Evolutionary conservation across 441 rosid species (phyloP).

Genomic region (Erodium moschatum): DNA sequence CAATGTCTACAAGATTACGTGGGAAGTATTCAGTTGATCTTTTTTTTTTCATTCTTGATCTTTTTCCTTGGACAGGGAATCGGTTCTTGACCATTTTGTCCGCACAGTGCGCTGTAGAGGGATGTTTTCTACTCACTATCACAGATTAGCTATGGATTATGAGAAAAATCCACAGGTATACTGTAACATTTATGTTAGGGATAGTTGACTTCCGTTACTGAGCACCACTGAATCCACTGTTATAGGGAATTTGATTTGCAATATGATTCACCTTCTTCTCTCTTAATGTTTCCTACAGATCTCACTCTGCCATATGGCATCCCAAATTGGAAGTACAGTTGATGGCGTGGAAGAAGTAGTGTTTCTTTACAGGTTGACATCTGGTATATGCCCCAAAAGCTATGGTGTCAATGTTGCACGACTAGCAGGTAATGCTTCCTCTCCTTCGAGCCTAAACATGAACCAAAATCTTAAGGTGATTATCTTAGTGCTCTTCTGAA

Average conservation of each 20-base stretch:
- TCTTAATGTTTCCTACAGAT: conserved; percentile 38
- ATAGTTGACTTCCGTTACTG: neutral
- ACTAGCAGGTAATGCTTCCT: conserved; percentile 58
- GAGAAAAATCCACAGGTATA: conserved; percentile 59
- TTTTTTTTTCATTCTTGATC: conserved; percentile 18
- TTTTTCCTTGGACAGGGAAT: conserved; percentile 46
- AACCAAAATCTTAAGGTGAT: neutral
- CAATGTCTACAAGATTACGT: neutral
- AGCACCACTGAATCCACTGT: too few species aligned
- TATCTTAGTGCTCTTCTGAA: neutral
- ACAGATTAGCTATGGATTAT: conserved; percentile 70
- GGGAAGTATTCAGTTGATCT: conserved; percentile 17
- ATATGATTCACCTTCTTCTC: neutral
- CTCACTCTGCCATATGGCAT: conserved; percentile 86
- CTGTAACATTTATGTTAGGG: neutral
- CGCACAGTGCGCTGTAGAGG: conserved; percentile 76
- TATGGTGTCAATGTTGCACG: conserved; percentile 96
- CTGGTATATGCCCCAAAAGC: conserved; percentile 94
- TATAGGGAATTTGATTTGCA: too few species aligned
- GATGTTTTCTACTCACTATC: conserved; percentile 94
- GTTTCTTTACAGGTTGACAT: conserved; percentile 71
- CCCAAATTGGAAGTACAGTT: conserved; percentile 67
- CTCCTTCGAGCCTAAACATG: neutral
- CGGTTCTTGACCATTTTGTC: conserved; percentile 87
- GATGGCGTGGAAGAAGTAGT: conserved; percentile 77